Percentiles rank a stretch among this genome's conserved stretches.
Conservation (phyloP, 768 basidiomycete genomes). For the Macrolepiota dolichaula region DNA sequence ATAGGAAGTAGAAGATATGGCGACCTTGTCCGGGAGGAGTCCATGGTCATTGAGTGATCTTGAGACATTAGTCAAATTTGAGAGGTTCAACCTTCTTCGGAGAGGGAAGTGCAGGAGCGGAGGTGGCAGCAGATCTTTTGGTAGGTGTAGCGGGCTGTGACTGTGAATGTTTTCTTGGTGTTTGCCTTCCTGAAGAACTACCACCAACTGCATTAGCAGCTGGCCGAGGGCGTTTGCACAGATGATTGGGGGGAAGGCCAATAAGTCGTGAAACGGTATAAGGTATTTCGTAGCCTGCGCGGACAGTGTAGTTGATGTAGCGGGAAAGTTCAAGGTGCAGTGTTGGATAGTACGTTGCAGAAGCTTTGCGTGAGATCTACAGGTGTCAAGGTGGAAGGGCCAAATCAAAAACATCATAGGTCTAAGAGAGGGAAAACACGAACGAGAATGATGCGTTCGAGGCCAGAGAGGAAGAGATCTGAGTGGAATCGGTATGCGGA, state of each 20-base stretch:
- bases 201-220: not conserved
- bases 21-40: not conserved
- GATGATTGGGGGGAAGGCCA: slow-evolving; percentile 67
- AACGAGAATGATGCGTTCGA: slow-evolving; percentile 89
- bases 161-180: slow-evolving; percentile 16
- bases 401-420: not conserved
- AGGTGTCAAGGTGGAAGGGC: not conserved
- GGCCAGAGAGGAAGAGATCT: slow-evolving; percentile 86
- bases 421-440: slow-evolving; percentile 19
- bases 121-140: slow-evolving; percentile 17
- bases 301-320: slow-evolving; percentile 67
- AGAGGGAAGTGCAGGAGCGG: slow-evolving; percentile 35
- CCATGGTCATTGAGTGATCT: not conserved
- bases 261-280: slow-evolving; percentile 78
- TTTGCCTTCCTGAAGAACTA: slow-evolving; percentile 22
- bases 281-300: slow-evolving; percentile 74
- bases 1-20: not conserved
- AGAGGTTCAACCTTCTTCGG: slow-evolving; percentile 26
- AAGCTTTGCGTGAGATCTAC: slow-evolving; percentile 93
- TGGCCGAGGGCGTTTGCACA: slow-evolving; percentile 42
- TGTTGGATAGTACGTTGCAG: slow-evolving; percentile 89
- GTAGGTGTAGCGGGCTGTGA: slow-evolving; percentile 20
- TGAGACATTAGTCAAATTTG: slow-evolving; percentile 24
- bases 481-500: slow-evolving; percentile 81
- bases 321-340: slow-evolving; percentile 92